Conservation (phyloP, 495 filamentous ascomycete species). For the Tuber melanosporum region DNA sequence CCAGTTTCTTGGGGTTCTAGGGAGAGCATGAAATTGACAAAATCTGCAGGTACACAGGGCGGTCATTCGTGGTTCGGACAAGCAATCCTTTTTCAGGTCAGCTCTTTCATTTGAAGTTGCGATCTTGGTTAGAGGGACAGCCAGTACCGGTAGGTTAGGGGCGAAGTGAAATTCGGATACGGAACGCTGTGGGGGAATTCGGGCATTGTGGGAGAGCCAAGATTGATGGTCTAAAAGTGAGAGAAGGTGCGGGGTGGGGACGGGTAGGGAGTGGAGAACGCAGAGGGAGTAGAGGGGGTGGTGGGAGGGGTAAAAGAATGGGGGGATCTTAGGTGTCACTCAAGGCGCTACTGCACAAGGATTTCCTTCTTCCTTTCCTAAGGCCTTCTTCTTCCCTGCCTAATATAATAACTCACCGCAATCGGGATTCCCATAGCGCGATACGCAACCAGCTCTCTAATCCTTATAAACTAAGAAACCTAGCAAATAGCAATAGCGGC, state of each 20-base stretch:
- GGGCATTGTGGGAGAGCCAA: not conserved
- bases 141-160: not conserved
- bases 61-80: not conserved
- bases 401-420: not conserved
- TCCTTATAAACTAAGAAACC: not conserved
- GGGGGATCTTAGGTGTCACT: not conserved
- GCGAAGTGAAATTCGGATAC: not conserved
- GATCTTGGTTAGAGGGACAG: not conserved
- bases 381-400: not conserved
- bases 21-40: not conserved
- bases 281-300: not conserved
- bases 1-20: not conserved
- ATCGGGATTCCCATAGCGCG: not conserved
- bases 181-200: not conserved
- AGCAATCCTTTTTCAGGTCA: not conserved
- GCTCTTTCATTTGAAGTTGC: not conserved
- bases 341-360: not conserved
- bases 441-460: not conserved
- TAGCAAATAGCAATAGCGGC: not conserved
- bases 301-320: not conserved
- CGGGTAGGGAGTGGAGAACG: not conserved
- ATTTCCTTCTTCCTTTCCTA: not conserved
- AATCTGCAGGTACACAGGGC: not conserved
- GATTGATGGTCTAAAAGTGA: not conserved
- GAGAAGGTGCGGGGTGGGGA: not conserved